Evolutionary conservation across 2,329 filamentous ascomycete genomes (phyloP), one percentile per base, ranked within the genome.

Genomic region (Phialophora expanda): DNA sequence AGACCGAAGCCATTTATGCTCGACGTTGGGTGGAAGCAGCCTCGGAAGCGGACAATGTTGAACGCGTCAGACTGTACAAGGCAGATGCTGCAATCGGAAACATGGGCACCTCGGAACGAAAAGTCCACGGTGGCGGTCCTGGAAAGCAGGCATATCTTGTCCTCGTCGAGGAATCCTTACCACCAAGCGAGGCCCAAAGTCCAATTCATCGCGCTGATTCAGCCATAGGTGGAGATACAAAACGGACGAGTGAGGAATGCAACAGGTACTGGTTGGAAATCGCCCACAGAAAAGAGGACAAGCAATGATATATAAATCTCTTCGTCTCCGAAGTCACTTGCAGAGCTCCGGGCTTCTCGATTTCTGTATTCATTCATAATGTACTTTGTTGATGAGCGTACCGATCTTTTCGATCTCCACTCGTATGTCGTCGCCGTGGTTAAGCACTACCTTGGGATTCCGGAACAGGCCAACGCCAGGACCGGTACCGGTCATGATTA

Each of bases 361-460:
- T 14, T 14, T 41, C 34, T 17, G 5, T 41, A 6, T 34, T 97
- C 30, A 56, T 63, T 74, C 72, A 44, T 73, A 66, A 57, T 72
- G 66, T 22, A 68, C 41, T 48, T 57, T 56, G n/a, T 78, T 83
- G 50, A 82, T 76, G 66, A 83, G 70, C 0, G 81, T 84, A 12
- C 81, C 82, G 53, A 84, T 78, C 70, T 81, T 72, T n/a, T 81
- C 81, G 51, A 80, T 70, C 61, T 83, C 80, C 6, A 84, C 80
- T 0, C 77, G 74, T 67, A 84, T 82, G 64, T 77, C 75, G 68
- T 78, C 78, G 1, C 75, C 75, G 61, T 78, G 61, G 3, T 73
- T 73, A 28, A 81, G 64, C 11, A 74, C 73, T 9, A 79, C 70
- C 50, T 78, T 78, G 0, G 78, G 78, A 20, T 76, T 74, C 20